These are phyloP conservation scores for Thelephora ganbajun DNA, from an alignment of 768 basidiomycete species.

Conservation along the genomic window DNA sequence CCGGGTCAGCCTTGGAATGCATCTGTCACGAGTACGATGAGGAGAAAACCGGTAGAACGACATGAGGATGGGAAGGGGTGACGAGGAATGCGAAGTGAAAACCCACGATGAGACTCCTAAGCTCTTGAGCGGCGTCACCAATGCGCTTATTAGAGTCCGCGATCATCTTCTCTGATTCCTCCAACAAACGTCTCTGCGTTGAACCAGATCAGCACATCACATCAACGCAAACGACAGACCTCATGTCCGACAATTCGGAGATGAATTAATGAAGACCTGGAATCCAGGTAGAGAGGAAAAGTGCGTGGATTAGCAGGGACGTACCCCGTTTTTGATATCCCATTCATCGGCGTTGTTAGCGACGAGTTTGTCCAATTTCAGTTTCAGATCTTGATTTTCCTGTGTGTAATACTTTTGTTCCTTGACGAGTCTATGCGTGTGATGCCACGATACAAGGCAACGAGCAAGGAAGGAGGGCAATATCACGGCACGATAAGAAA, in stretches of 20 bases:
- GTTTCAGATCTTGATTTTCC: constrained; percentile 46
- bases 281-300: neutral
- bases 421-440: constrained; percentile 26
- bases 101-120: constrained; percentile 58
- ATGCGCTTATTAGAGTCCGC: constrained; percentile 47
- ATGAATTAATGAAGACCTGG: neutral
- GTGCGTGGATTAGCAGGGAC: constrained; percentile 14
- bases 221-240: neutral
- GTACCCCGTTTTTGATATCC: constrained; percentile 64
- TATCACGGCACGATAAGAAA: too few species aligned
- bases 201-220: neutral
- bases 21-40: constrained; percentile 17
- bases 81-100: constrained; percentile 5
- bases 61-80: neutral
- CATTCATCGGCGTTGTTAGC: constrained; percentile 49
- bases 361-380: constrained; percentile 47
- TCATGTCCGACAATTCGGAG: neutral
- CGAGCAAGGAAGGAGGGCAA: neutral
- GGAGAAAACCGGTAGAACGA: neutral
- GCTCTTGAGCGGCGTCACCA: constrained; percentile 45
- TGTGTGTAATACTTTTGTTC: constrained; percentile 52
- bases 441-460: neutral
- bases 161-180: constrained; percentile 77
- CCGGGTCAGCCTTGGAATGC: constrained; percentile 28
- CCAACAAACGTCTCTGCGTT: constrained; percentile 49